Evolutionary conservation across 345 rosid species (phyloP).

Genomic region (Gossypioides kirkii): DNA sequence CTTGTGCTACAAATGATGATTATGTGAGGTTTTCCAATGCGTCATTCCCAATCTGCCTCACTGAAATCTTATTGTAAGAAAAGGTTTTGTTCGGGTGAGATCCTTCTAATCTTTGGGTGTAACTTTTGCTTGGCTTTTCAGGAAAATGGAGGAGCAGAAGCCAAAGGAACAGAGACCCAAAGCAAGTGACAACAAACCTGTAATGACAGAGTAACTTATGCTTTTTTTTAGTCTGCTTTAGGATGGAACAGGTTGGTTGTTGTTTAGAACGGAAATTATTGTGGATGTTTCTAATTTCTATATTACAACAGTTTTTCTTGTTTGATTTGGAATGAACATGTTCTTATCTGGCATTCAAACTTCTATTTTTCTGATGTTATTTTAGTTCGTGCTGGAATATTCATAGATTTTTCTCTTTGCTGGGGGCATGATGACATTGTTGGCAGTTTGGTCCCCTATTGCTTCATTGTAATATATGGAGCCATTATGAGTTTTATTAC

Average conservation of each 20-base stretch:
- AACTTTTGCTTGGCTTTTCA: slow-evolving; percentile 19
- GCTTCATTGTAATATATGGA: background rate
- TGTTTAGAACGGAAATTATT: background rate
- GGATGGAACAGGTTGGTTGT: background rate
- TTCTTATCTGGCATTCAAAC: too few relatives aligned
- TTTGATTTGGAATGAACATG: slow-evolving; percentile 12
- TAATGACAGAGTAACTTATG: slow-evolving; percentile 65
- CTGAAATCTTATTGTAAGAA: background rate
- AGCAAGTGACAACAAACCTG: slow-evolving; percentile 94
- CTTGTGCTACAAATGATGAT: background rate
- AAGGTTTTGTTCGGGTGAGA: background rate
- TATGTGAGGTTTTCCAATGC: background rate
- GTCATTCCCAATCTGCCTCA: background rate
- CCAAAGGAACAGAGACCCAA: slow-evolving; percentile 90
- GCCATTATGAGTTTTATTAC: background rate
- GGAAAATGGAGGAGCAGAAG: slow-evolving; percentile 90
- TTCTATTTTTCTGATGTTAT: background rate
- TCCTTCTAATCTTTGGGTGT: background rate
- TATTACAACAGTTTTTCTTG: background rate
- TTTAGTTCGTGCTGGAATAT: background rate
- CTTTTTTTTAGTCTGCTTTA: background rate
- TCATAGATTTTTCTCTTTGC: background rate
- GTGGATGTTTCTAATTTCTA: slow-evolving; percentile 4
- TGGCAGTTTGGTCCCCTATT: background rate
- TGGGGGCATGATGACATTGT: background rate